Evolutionary conservation across 768 basidiomycete species (phyloP).

Genomic region (Tricholomella constricta): DNA sequence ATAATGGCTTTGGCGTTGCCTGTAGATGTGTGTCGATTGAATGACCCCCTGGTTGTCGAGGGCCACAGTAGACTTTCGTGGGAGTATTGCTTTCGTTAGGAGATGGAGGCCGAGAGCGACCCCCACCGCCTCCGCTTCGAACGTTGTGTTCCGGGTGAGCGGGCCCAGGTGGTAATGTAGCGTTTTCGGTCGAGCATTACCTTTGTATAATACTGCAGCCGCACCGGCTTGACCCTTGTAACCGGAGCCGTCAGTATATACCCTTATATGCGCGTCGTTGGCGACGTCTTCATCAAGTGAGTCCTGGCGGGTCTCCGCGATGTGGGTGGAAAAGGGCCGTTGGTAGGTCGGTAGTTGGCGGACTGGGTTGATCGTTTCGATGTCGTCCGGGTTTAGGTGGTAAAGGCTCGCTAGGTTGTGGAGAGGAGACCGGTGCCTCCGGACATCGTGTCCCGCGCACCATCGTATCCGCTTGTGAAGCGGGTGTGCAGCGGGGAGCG

Average conservation of each 20-base stretch:
- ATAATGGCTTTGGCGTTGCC: slow-evolving; percentile 4
- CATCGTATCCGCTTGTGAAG: not conserved
- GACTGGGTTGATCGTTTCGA: too few relatives aligned
- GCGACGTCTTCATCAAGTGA: not conserved
- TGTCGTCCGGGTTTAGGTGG: too few relatives aligned
- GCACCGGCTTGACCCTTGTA: too few relatives aligned
- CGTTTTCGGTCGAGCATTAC: not conserved
- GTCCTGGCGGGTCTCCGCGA: not conserved
- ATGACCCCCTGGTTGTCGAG: too few relatives aligned
- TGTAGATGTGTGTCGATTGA: not conserved
- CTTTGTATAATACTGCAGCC: not conserved
- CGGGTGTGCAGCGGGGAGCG: too few relatives aligned
- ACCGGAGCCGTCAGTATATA: not conserved
- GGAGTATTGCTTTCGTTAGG: not conserved
- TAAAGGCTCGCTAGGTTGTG: not conserved
- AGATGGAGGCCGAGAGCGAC: not conserved
- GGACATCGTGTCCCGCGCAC: not conserved
- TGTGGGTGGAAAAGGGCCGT: not conserved
- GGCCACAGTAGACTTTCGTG: not conserved
- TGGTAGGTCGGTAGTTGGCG: too few relatives aligned
- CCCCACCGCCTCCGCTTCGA: not conserved
- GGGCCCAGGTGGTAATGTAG: too few relatives aligned
- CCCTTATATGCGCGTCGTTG: not conserved
- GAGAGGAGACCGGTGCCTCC: not conserved
- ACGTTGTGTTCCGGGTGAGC: not conserved